Base-by-base conservation (phyloP, 345 rosid genomes). In the Excoecaria agallocha region DNA sequence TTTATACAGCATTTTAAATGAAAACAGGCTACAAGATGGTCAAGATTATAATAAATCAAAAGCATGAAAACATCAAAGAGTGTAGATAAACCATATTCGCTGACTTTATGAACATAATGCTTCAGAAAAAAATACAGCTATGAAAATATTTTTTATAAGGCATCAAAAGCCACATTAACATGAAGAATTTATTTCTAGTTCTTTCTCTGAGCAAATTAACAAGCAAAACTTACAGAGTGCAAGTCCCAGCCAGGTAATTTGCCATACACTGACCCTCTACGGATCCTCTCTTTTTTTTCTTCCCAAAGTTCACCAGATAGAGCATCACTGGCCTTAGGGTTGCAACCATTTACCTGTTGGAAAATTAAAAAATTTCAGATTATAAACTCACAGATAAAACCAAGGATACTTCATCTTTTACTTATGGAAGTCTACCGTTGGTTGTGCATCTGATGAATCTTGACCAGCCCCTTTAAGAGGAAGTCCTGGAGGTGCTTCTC, bases 401-500 rank as follows among this genome's bases (percentile, higher is more conserved):
- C 54, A 66, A 78, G 58, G 50, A 43, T 30, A 49, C 8, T 25
- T 24, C 25, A 64, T 16, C 54, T 57, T 52, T 66, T 68, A 67
- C 59, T 56, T 71, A 70, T 70, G 82, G 74, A 50, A 75, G 46
- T 68, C 87, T 73, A 91, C 99, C 90, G 86, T 84, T 51, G 91
- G 91, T 76, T 89, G 89, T 71, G 93, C 87, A 80, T 95, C 98
- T 68, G 98, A 88, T 63, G 99, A 90, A 86, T 93, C 94, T 84
- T 91, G 98, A 75, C 97, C 98, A 73, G 96, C 98, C 69, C 98
- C 96, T 83, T 96, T 96, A 63, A 96, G 82, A 84, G 98, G 99
- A 70, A 96, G 96, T 77, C 99, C 99, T 52, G 91, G 96, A 84
- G 98, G 99, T 71, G 99, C 98, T 87, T 96, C 99, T 81, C 99